Evolutionary conservation across 2,329 filamentous ascomycete species (phyloP), one percentile per base, ranked within the genome.

Genomic region (Biscogniauxia marginata): DNA sequence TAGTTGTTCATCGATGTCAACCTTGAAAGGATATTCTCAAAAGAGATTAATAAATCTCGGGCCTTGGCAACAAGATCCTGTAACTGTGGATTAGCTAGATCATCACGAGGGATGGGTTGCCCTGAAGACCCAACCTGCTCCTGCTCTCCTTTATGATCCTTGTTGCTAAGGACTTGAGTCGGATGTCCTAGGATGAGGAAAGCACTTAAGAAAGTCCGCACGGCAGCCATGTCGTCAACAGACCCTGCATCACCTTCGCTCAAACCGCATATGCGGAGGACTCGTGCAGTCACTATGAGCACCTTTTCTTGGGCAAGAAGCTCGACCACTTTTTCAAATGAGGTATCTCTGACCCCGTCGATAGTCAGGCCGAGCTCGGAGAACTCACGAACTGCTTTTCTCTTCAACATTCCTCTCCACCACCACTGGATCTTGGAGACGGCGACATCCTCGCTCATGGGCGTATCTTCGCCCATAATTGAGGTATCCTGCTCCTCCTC

Each of bases 111-210:
- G 54, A 81, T 76, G 58, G 74, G 78, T 57, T 77, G 72, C 52
- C 72, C 72, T 65, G 69, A 70, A 60, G 73, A 70, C 65, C 75
- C 75, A 71, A 78, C 74, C 75, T 86, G 82, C 69, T 86, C 84
- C 69, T 84, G 82, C 56, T 85, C 73, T 61, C 77, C 76, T 49
- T 75, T 79, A 49, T 87, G 86, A 50, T 87, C 85, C 67, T 90
- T 90, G 70, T 86, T 89, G 71, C 84, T 90, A 30, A 95, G 81
- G 1, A 93, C 89, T 63, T 91, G 86, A 1, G 86, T 85, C 1
- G 90, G 90, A 70, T 93, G 90, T 1, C 88, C 89, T 22, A 92
- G 76, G 58, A 93, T 92, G 53, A 95, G 78, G 69, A 89, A 93
- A 4, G 90, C 88, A 67, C 89, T 91, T 54, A 95, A 74, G 65